Base-by-base conservation (phyloP, 164 flowering plant genomes). In the Liquidambar formosana region DNA sequence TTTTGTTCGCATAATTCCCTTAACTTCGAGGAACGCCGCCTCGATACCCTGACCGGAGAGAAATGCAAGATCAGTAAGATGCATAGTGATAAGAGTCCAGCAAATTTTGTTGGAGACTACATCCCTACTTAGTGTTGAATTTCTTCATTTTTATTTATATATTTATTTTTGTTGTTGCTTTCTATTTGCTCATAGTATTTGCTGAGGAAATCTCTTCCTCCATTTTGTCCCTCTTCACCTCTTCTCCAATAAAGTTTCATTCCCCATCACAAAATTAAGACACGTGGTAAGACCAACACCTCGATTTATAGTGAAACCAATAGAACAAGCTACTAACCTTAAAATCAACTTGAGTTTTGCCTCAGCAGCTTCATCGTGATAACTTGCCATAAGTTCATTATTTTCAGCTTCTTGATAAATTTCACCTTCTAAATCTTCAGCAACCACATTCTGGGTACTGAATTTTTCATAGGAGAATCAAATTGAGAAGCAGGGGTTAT, bases 301-400 rank as follows among this genome's bases (percentile, higher is more conserved):
- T 23, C 43, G 74, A 61, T n/a, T 56, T 51, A 62, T n/a, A 46
- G 66, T 22, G 21, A 53, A 65, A 33, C 27, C 13, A 26, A 21
- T 5, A 19, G 15, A 19, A 53, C 19, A 63, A 73, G 66, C 57
- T 46, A 73, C 66, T 19, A 64, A 93, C 99, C 98, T 90, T 68
- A 90, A 41, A 61, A 92, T 81, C 84, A 96, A 80, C 79, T 77
- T 92, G 5, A 90, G 92, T 65, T 86, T 92, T 57, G 95, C 95
- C 49, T 71, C 74, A 25, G 85, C 84, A 78, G 80, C 88, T 86
- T 82, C 73, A 64, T 83, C 87, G 56, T 81, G 76, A 56, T 71
- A 25, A 80, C 28, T 63, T 52, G 64, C 66, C 33, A 63, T 26
- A 45, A 64, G 66, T 43, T 80, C 80, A 68, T 76, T 69, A 62